phyloP scores from a whole-genome alignment of 202 grass and related monocot species.

The Eragrostis tef region DNA sequence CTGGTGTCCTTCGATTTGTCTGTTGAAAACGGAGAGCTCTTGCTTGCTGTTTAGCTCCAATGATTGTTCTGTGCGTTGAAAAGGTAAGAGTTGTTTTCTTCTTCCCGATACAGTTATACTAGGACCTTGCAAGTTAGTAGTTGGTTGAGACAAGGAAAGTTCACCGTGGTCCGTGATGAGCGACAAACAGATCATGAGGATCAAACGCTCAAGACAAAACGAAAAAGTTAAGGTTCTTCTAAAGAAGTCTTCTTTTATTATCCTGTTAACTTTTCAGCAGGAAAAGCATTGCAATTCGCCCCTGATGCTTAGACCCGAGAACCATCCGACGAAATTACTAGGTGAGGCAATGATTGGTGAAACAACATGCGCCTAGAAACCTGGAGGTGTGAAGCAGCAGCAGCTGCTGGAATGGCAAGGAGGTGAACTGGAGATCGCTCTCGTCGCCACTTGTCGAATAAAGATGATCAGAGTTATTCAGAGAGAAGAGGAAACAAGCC shows the following conservation, averaged over 20 bases:
- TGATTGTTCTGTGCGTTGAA: neutral
- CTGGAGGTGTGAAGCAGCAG: neutral
- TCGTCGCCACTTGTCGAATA: neutral
- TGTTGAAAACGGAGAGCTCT: neutral
- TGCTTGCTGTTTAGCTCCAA: neutral
- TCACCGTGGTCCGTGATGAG: neutral
- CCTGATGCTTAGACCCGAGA: neutral
- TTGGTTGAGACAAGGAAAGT: constrained; percentile 15
- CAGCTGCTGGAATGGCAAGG: neutral
- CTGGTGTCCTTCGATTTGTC: constrained; percentile 31
- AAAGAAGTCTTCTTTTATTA: neutral
- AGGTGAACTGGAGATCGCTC: neutral
- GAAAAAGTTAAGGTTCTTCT: neutral
- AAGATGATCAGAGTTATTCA: neutral
- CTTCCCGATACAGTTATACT: neutral
- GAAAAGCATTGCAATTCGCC: neutral
- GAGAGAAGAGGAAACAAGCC: neutral
- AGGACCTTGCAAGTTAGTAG: neutral
- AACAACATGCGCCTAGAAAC: neutral
- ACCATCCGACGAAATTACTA: neutral
- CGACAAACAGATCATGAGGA: neutral
- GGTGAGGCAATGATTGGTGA: neutral
- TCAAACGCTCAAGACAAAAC: neutral
- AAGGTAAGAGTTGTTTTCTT: constrained; percentile 4
- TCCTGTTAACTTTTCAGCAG: neutral